Percentiles rank a stretch among this genome's conserved stretches.
phyloP scores from a whole-genome alignment of 441 rosid genomes.

The Cnidoscolus chayamansa region DNA sequence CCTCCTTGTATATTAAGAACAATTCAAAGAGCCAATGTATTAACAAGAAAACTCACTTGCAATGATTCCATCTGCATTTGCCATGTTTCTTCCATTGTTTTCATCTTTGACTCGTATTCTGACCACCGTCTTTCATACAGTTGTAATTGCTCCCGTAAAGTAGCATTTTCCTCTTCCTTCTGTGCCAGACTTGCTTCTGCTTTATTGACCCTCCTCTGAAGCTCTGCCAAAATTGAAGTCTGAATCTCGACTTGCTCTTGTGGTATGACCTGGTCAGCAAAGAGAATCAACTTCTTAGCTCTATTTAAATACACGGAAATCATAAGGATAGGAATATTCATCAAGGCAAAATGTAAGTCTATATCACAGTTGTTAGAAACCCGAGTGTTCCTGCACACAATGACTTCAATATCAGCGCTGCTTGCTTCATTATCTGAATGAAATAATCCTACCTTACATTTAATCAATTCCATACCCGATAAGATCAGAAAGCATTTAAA shows the following conservation, averaged over 20 bases:
- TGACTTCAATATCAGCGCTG: too few relatives aligned
- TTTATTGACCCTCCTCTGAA: constrained; percentile 60
- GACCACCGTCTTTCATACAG: constrained; percentile 72
- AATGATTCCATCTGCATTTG: constrained; percentile 82
- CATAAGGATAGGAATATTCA: not conserved
- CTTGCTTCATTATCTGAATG: not conserved
- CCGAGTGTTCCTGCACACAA: not conserved
- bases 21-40: not conserved
- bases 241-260: constrained; percentile 51
- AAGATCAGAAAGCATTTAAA: not conserved
- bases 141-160: constrained; percentile 63
- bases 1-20: not conserved
- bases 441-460: not conserved
- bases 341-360: not conserved
- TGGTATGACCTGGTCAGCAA: constrained; percentile 49
- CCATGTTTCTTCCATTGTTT: constrained; percentile 94
- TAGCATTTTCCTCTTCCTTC: constrained; percentile 81
- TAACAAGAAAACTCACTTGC: constrained; percentile 50
- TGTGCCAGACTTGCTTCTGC: constrained; percentile 61
- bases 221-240: constrained; percentile 59
- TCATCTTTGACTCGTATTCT: constrained; percentile 81
- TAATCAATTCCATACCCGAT: not conserved
- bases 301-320: constrained; percentile 10
- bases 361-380: not conserved
- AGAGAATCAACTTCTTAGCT: constrained; percentile 17